Conservation (phyloP, 257 asterid species). For the Jacaranda mimosifolia region DNA sequence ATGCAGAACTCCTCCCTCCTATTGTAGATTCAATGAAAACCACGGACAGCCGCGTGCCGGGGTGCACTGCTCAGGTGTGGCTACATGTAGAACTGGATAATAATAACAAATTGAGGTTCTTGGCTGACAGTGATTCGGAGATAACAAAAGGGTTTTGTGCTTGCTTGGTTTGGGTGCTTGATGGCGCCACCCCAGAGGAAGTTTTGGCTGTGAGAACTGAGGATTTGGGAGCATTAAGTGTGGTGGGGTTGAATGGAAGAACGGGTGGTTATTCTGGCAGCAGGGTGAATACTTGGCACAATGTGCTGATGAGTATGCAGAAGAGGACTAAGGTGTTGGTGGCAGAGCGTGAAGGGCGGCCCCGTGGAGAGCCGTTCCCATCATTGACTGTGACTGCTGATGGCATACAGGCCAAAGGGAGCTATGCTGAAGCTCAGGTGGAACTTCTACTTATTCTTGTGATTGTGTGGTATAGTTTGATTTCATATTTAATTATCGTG, state of each 20-base stretch:
- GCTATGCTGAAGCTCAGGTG: slow-evolving; percentile 97
- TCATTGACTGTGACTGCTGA: slow-evolving; percentile 71
- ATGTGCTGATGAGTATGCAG: slow-evolving; percentile 91
- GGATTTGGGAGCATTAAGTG: slow-evolving; percentile 72
- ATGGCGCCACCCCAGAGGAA: slow-evolving; percentile 75
- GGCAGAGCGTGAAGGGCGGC: slow-evolving; percentile 69
- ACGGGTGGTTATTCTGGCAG: slow-evolving; percentile 50
- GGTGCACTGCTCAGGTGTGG: slow-evolving; percentile 97
- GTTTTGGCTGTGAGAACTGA: slow-evolving; percentile 76
- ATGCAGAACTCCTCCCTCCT: slow-evolving; percentile 59
- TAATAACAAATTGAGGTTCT: slow-evolving; percentile 55
- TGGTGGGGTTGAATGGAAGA: slow-evolving; percentile 60
- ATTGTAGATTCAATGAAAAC: slow-evolving; percentile 55
- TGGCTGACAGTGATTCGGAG: slow-evolving; percentile 87
- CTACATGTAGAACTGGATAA: slow-evolving; percentile 57
- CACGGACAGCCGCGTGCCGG: slow-evolving; percentile 72
- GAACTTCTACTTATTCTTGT: neutral
- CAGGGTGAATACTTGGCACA: slow-evolving; percentile 93
- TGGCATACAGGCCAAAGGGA: slow-evolving; percentile 81
- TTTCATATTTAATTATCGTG: slow-evolving; percentile 10
- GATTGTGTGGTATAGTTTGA: slow-evolving; percentile 1
- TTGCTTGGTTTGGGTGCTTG: slow-evolving; percentile 84
- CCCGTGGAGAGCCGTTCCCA: slow-evolving; percentile 66
- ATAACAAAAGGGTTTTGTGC: slow-evolving; percentile 90
- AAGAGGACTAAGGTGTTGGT: slow-evolving; percentile 77